Evolutionary conservation across 2,329 filamentous ascomycete genomes (phyloP).

Genomic region (Alternaria rosae): DNA sequence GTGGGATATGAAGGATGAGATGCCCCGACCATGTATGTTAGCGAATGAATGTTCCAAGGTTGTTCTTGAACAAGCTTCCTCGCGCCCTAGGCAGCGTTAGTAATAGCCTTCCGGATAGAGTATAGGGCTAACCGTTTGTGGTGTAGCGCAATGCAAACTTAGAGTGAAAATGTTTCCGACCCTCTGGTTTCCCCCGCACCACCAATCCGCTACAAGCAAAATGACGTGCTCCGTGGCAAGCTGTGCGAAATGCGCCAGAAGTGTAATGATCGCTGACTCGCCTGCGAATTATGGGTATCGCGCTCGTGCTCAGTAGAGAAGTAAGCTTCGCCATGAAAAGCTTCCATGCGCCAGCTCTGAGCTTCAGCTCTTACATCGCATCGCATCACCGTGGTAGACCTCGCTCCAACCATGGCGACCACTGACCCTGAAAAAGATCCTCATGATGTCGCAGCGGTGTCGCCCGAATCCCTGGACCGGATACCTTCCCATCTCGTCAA

Average conservation of each 20-base stretch:
- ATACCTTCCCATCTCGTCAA: conserved; percentile 24
- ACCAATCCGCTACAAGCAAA: conserved; percentile 26
- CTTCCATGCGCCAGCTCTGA: conserved; percentile 19
- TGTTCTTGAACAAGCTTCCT: background rate
- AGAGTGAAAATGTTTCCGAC: conserved; percentile 1
- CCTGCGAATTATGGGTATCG: conserved; percentile 11
- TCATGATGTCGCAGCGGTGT: conserved; percentile 14
- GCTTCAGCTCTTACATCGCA: conserved; percentile 5
- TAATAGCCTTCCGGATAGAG: background rate
- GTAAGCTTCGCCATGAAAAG: conserved; percentile 32
- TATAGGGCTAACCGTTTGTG: background rate
- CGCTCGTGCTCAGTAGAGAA: conserved; percentile 2
- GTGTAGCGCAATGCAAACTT: background rate
- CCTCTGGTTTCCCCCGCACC: conserved; percentile 1
- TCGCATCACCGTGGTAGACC: background rate
- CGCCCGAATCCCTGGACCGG: conserved; percentile 19
- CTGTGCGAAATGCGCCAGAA: conserved; percentile 6
- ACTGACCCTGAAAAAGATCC: conserved; percentile 26
- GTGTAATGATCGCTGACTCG: conserved; percentile 3
- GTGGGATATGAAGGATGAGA: background rate
- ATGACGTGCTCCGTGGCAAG: conserved; percentile 33
- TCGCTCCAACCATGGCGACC: conserved; percentile 11
- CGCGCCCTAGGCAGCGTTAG: background rate
- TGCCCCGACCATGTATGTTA: background rate
- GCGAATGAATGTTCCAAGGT: background rate